Evolutionary conservation across 306 rosid genomes (phyloP).

Genomic region (Dalbergia cultrata): DNA sequence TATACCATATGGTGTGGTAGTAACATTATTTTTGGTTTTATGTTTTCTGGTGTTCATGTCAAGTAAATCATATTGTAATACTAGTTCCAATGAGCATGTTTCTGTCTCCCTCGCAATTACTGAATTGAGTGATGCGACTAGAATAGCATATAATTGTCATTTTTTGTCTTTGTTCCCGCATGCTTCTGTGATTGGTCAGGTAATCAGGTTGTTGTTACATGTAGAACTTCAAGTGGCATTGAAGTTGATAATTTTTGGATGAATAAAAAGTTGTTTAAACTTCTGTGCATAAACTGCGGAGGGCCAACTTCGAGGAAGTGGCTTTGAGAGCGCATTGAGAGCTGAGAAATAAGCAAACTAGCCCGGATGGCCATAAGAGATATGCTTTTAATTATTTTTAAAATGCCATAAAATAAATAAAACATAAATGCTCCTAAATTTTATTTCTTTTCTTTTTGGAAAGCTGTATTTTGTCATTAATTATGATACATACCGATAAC

Average conservation of each 20-base stretch:
- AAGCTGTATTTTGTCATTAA: no score
- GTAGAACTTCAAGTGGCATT: neutral
- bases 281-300: neutral
- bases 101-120: neutral
- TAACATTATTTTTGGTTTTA: neutral
- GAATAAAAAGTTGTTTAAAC: neutral
- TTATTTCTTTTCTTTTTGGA: no score
- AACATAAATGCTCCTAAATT: no score
- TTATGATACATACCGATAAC: no score
- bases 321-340: neutral
- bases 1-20: neutral
- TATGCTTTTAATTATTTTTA: no score
- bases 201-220: neutral
- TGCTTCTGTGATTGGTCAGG: conserved; percentile 33
- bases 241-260: neutral
- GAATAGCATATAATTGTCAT: neutral
- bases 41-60: neutral
- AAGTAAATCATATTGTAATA: neutral
- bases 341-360: neutral
- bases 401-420: no score
- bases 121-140: neutral
- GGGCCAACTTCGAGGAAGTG: conserved; percentile 3
- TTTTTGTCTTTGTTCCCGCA: conserved; percentile 42
- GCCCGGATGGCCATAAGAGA: neutral
- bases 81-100: neutral